Percentiles rank a stretch among this genome's conserved stretches.
Evolutionary conservation across 305 asterid species (phyloP).

Genomic region (Fraxinus floribunda): DNA sequence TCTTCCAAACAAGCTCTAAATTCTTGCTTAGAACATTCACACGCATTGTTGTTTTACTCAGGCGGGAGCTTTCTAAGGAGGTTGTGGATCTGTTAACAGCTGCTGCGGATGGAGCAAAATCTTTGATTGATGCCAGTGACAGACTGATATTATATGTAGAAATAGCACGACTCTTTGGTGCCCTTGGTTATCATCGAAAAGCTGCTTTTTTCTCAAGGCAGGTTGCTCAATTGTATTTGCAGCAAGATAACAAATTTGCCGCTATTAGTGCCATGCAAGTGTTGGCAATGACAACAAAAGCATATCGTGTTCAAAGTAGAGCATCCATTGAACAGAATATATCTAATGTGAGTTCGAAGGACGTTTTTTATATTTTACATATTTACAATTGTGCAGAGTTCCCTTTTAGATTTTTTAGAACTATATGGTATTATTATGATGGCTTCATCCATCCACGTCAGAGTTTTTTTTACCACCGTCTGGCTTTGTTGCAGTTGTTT

Average conservation of each 20-base stretch:
- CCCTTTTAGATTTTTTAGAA: constrained; percentile 9
- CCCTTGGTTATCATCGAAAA: constrained; percentile 90
- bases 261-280: constrained; percentile 99
- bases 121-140: constrained; percentile 94
- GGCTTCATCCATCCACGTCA: neutral
- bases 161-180: constrained; percentile 92
- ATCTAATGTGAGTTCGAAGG: constrained; percentile 48
- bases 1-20: neutral
- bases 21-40: constrained; percentile 15
- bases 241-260: constrained; percentile 86
- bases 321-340: constrained; percentile 58
- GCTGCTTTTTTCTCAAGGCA: constrained; percentile 98
- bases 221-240: constrained; percentile 96
- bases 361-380: constrained; percentile 18
- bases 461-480: neutral
- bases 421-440: neutral
- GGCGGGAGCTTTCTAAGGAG: constrained; percentile 93
- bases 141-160: constrained; percentile 78
- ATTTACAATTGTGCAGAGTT: constrained; percentile 8
- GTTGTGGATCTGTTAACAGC: constrained; percentile 89
- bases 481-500: neutral
- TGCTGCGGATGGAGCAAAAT: constrained; percentile 95
- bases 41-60: constrained; percentile 28
- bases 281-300: constrained; percentile 94
- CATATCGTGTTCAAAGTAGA: constrained; percentile 94